Conservation (phyloP, 441 rosid genomes). For the Populus hybrid region DNA sequence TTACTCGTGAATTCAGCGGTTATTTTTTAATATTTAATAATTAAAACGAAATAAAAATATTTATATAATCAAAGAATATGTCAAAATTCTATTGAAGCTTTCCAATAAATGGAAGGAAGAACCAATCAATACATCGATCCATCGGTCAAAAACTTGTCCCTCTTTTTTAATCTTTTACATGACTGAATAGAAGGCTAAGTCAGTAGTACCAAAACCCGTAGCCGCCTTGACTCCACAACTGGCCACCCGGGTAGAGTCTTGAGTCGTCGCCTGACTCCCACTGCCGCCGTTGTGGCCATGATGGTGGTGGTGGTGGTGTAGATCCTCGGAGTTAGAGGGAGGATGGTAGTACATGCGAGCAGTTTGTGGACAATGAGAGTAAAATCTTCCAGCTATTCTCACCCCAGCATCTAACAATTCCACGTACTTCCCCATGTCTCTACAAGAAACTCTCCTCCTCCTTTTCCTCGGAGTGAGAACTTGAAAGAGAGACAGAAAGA, state of each 20-base stretch:
- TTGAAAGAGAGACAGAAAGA: background rate
- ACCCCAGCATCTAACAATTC: conserved; percentile 31
- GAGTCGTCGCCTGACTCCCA: background rate
- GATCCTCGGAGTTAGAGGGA: conserved; percentile 34
- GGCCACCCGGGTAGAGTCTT: conserved; percentile 6
- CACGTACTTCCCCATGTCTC: conserved; percentile 22
- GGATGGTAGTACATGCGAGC: conserved; percentile 58
- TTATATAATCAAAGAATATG: too few relatives aligned
- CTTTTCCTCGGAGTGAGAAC: background rate
- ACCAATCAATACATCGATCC: background rate
- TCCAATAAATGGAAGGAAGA: background rate
- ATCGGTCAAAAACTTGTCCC: background rate
- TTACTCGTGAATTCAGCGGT: background rate
- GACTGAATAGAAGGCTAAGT: conserved; percentile 26
- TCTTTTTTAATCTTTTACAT: background rate
- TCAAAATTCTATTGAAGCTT: background rate
- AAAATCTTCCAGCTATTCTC: conserved; percentile 47
- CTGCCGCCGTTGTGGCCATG: conserved; percentile 11
- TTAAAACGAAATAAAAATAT: background rate
- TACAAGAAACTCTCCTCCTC: background rate
- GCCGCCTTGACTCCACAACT: conserved; percentile 22
- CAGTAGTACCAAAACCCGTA: conserved; percentile 13
- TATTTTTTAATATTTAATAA: too few relatives aligned
- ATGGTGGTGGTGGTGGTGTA: conserved; percentile 12
- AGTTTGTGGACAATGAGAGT: conserved; percentile 57